Evolutionary conservation across 2,329 filamentous ascomycete species (phyloP).

Genomic region (Apiospora koreana): DNA sequence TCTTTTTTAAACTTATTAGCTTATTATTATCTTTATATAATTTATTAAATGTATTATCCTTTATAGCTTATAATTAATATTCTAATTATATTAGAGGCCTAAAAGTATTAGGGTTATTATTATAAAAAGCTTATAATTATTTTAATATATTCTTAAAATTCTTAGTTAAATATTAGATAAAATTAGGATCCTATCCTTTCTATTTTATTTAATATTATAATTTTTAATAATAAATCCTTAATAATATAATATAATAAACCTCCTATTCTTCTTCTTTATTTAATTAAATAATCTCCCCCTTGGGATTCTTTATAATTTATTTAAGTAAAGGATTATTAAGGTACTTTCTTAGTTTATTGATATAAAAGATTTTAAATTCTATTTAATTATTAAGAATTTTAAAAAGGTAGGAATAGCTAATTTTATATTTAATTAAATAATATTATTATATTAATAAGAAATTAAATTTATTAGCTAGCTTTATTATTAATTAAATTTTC

Average conservation of each 20-base stretch:
- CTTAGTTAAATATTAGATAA: too few species aligned
- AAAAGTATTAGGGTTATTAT: too few species aligned
- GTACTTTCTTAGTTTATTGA: not conserved
- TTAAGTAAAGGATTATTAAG: not conserved
- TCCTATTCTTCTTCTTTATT: not conserved
- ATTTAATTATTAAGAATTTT: not conserved
- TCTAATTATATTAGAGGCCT: too few species aligned
- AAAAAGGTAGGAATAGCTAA: not conserved
- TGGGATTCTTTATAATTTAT: not conserved
- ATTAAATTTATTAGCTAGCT: not conserved
- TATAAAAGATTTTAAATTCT: not conserved
- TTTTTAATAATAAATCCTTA: not conserved
- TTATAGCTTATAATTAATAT: too few species aligned
- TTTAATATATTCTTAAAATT: too few species aligned
- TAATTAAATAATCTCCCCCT: too few species aligned
- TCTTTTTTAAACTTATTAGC: too few species aligned
- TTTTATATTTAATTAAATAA: not conserved
- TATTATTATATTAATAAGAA: not conserved
- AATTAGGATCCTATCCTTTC: too few species aligned
- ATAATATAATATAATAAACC: not conserved
- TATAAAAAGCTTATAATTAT: too few species aligned
- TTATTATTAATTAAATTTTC: not conserved
- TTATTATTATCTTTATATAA: too few species aligned
- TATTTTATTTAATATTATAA: not conserved
- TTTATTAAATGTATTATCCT: too few species aligned